Base-by-base conservation (phyloP, 75 land plant genomes). In the Azolla pinnata region DNA sequence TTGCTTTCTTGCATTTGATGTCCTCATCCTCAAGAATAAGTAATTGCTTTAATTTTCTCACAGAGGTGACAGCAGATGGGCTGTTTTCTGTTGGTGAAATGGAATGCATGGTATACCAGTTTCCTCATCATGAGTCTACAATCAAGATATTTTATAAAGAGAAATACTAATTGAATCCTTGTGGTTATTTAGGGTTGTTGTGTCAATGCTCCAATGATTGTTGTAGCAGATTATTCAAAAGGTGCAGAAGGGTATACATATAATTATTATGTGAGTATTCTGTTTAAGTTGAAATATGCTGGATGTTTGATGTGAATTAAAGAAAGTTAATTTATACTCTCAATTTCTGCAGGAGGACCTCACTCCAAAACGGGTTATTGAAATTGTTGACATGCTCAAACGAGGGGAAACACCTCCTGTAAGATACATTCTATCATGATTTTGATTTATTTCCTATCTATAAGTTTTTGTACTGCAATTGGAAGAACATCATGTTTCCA, bases 181-280 rank as follows among this genome's bases (percentile, higher is more conserved):
- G 10, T 7, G 7, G 42, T 38, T 49, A 20, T 54, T 44, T 77
- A 93, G 98, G 98, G 98, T 49, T 88, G 81, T 54, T 93, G 98
- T 64, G 98, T 93, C 57, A 93, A 93, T 81, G 98, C 98, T 60
- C 98, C 98, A 8, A 93, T 93, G 98, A 83, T 93, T 26, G 80
- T 88, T 62, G 90, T 93, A 7, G 95, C 98, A 28, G 98, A 93
- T 59, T 93, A 93, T 61, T 73, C 90, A 44, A 88, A 77, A 44
- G 98, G 98, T 21, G 81, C 86, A 53, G 96, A 93, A 68, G 98
- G 96, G 54, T 93, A 83, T 58, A 71, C 86, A 34, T 93, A 93
- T 65, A 93, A 93, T 62, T 93, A 93, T 56, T 85, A 81, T 83
- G 98, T 93, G 26, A 56, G 97, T 67, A 30, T 25, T 2, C 29